A percentile compares a stretch with the other conserved stretches of the same genome.
These are phyloP conservation scores for Echium plantagineum DNA, from an alignment of 257 asterid genomes.

Conservation along the genomic window DNA sequence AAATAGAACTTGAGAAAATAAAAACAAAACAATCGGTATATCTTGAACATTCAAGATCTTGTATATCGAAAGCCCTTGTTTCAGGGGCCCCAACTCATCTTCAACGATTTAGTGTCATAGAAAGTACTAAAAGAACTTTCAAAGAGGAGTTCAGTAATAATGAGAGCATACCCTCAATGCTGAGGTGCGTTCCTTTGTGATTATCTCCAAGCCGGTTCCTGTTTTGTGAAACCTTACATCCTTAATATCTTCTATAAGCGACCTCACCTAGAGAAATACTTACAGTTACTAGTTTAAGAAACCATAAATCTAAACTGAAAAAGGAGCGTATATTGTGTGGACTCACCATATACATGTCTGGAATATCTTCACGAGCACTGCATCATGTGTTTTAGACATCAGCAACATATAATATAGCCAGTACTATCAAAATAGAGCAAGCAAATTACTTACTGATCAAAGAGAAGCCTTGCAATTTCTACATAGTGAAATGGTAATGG, in stretches of 20 bases:
- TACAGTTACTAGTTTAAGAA: slow-evolving; percentile 10
- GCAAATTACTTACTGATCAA: slow-evolving; percentile 60
- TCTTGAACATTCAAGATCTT: too few relatives aligned
- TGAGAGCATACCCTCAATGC: slow-evolving; percentile 23
- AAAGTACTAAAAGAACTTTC: slow-evolving; percentile 17
- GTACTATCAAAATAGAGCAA: not conserved
- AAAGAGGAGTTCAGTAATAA: too few relatives aligned
- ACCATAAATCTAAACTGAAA: not conserved
- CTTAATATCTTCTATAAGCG: slow-evolving; percentile 90
- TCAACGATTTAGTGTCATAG: too few relatives aligned
- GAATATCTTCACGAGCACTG: slow-evolving; percentile 84
- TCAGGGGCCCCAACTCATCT: too few relatives aligned
- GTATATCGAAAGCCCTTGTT: too few relatives aligned
- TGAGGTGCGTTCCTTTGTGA: slow-evolving; percentile 56
- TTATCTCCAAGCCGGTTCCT: slow-evolving; percentile 79
- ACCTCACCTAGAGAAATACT: slow-evolving; percentile 48
- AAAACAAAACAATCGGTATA: too few relatives aligned
- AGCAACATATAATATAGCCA: slow-evolving; percentile 8
- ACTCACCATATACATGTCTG: slow-evolving; percentile 81
- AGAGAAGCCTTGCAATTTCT: slow-evolving; percentile 88
- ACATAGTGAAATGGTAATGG: slow-evolving; percentile 91
- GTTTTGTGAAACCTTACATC: slow-evolving; percentile 90
- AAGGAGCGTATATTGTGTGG: slow-evolving; percentile 2
- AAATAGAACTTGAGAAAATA: too few relatives aligned
- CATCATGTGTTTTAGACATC: slow-evolving; percentile 17